Conservation (phyloP, 73 alveolate genomes). For the Tetrahymena thermophila region DNA sequence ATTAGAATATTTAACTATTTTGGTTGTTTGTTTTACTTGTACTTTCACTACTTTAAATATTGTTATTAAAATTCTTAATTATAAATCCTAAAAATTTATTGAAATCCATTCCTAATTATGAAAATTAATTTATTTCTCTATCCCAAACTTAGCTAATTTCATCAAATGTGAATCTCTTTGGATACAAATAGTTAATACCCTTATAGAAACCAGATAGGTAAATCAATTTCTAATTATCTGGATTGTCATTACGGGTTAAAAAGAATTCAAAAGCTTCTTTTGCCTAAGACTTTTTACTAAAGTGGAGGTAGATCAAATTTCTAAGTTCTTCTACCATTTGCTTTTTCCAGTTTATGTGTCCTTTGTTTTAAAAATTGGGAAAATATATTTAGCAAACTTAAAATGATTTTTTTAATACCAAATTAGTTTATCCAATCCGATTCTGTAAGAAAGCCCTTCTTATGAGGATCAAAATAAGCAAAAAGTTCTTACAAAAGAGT, state of each 20-base stretch:
- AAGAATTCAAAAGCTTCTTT: conserved; percentile 51
- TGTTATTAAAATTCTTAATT: neutral
- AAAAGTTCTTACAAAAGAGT: conserved; percentile 55
- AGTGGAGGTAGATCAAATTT: conserved; percentile 51
- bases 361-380: neutral
- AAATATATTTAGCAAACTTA: neutral
- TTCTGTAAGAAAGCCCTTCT: conserved; percentile 71
- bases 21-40: neutral
- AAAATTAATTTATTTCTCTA: neutral
- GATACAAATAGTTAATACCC: conserved; percentile 49
- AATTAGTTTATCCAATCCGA: conserved; percentile 65
- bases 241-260: neutral
- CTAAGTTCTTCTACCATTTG: conserved; percentile 58
- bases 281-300: conserved; percentile 52
- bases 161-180: conserved; percentile 44
- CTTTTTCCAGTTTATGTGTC: conserved; percentile 27
- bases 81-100: neutral
- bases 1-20: neutral
- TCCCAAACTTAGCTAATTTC: conserved; percentile 32
- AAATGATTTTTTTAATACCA: conserved; percentile 43
- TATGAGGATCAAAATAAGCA: conserved; percentile 74
- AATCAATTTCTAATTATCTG: conserved; percentile 17
- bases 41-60: neutral
- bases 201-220: conserved; percentile 37
- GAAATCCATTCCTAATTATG: neutral